Evolutionary conservation across 495 filamentous ascomycete genomes (phyloP).

Genomic region (Saxophila tyrrhenica): DNA sequence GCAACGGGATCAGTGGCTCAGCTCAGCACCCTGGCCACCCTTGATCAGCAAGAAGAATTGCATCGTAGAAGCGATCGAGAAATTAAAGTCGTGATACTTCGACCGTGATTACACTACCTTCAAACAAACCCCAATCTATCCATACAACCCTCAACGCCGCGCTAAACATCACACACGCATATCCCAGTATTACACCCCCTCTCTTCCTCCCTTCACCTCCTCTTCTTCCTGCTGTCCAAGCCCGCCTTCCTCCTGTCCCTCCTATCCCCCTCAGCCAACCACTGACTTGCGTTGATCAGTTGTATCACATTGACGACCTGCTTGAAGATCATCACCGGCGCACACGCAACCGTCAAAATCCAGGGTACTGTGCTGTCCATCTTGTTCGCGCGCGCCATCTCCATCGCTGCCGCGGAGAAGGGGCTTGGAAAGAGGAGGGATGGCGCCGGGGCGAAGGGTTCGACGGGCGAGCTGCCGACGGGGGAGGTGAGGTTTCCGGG

Average conservation of each 20-base stretch:
- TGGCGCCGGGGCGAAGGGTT: conserved; percentile 52
- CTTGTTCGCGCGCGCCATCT: conserved; percentile 83
- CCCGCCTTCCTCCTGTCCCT: conserved; percentile 42
- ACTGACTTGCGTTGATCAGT: conserved; percentile 82
- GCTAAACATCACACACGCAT: neutral
- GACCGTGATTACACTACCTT: neutral
- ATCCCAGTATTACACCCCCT: neutral
- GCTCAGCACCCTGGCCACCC: too few species aligned
- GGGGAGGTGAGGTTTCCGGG: neutral
- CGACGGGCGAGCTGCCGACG: conserved; percentile 1
- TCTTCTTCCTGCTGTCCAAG: conserved; percentile 26
- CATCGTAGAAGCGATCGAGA: too few species aligned
- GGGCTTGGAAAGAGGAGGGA: conserved; percentile 66
- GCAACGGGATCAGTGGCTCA: too few species aligned
- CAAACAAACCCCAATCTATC: neutral
- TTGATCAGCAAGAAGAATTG: too few species aligned
- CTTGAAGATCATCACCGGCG: conserved; percentile 81
- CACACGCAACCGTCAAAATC: conserved; percentile 70
- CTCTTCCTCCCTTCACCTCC: neutral
- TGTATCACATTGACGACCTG: conserved; percentile 91
- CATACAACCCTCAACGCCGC: neutral
- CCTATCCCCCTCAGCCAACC: conserved; percentile 81
- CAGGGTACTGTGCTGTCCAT: conserved; percentile 77
- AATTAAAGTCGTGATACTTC: neutral
- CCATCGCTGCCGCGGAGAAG: conserved; percentile 81